Percentiles rank a stretch among this genome's conserved stretches.
Conservation (phyloP, 2,329 filamentous ascomycete species). For the Orbilia oligospora region DNA sequence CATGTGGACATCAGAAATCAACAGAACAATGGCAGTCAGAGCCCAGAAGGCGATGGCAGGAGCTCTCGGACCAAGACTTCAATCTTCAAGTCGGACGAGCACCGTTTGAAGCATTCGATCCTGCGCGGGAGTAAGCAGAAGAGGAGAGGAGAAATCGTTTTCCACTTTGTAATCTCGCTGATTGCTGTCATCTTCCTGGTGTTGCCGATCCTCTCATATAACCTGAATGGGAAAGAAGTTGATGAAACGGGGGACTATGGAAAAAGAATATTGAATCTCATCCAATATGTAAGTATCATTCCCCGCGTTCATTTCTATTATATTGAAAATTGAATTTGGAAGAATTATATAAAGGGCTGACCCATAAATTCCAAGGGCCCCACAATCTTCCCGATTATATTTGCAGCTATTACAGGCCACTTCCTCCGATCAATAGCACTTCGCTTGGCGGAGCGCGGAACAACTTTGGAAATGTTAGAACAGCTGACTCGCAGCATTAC, state of each 20-base stretch:
- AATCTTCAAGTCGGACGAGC: conserved; percentile 49
- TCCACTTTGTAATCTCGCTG: conserved; percentile 46
- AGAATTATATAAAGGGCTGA: background rate
- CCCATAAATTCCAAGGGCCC: conserved; percentile 22
- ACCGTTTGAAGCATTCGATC: conserved; percentile 51
- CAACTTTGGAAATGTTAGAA: conserved; percentile 44
- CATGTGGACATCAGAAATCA: conserved; percentile 24
- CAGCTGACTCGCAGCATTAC: conserved; percentile 52
- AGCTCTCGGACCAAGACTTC: conserved; percentile 46
- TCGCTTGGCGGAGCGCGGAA: conserved; percentile 48
- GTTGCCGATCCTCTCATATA: conserved; percentile 46
- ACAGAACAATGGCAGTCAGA: conserved; percentile 24
- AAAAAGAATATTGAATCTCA: conserved; percentile 39
- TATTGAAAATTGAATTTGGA: no score
- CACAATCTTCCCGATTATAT: conserved; percentile 56
- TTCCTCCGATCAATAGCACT: conserved; percentile 49
- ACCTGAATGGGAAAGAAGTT: conserved; percentile 37
- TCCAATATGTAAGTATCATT: conserved; percentile 45
- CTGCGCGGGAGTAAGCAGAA: conserved; percentile 45
- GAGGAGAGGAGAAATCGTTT: conserved; percentile 44
- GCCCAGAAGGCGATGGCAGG: conserved; percentile 34
- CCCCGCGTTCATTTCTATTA: background rate
- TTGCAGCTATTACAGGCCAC: conserved; percentile 51
- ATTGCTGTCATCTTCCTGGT: conserved; percentile 50
- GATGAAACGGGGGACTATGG: conserved; percentile 47